Evolutionary conservation across 1,284 basidiomycete genomes (phyloP), one percentile per base, ranked within the genome.

Genomic region (Pholiota adiposa): DNA sequence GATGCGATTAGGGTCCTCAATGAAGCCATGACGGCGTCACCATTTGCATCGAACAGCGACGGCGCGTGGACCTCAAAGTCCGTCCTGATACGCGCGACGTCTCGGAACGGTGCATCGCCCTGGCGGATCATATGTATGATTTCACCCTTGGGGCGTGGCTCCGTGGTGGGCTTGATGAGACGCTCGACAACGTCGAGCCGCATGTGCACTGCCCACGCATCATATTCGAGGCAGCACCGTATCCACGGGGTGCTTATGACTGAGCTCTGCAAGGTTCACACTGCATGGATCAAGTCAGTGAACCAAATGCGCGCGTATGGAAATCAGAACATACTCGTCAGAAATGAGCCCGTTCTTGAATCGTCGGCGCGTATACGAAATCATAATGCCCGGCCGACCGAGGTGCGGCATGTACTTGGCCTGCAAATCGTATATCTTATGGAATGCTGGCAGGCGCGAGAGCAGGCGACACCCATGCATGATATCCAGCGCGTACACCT

Each of bases 341-440:
- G 76, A 72, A 65, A 25, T 57, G 51, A 69, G 65, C 7, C 61
- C 71, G 41, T 69, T 63, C 33, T 63, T 51, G 40, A 71, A 72
- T 25, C 65, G 64, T 44, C 73, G 66, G 12, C 67, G 63, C 7
- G 67, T 68, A 67, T 83, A 89, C 0, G 82, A 79, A 18, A 91
- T 79, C 69, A 84, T 80, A 56, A 91, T 84, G 3, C 85, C 85
- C n/a, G 78, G 56, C 23, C 72, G 70, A 1, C 75, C 77, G 16
- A 78, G 67, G 60, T 80, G 72, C 12, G 73, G 77, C 77, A 87
- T 80, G 65, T 89, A 90, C 68, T 84, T 87, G 14, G 86, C 88
- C 61, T 83, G 79, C 2, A 91, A 63, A 41, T 82, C 75, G 67
- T 83, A 89, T 0, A 85, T 85, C 68, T 85, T 88, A 29, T 75